Evolutionary conservation across 306 rosid species (phyloP).

Genomic region (Medicago truncatula): MtrunA17r5.0-ANR NC_053047.1:10038001-10038500

Average conservation of each 20-base stretch:
- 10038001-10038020: conserved; percentile 80
- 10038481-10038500: conserved; percentile 85
- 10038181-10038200: conserved; percentile 66
- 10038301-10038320: conserved; percentile 66
- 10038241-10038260: conserved; percentile 64
- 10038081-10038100: conserved; percentile 82
- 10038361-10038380: conserved; percentile 73
- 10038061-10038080: conserved; percentile 84
- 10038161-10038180: conserved; percentile 62
- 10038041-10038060: conserved; percentile 77
- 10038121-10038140: conserved; percentile 87
- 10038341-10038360: conserved; percentile 54
- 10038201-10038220: conserved; percentile 76
- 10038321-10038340: conserved; percentile 56
- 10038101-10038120: conserved; percentile 83
- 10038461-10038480: conserved; percentile 78
- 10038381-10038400: conserved; percentile 70
- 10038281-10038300: conserved; percentile 79
- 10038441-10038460: conserved; percentile 53
- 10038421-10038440: conserved; percentile 69
- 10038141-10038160: conserved; percentile 70
- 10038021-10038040: conserved; percentile 77
- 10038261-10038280: conserved; percentile 61
- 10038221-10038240: conserved; percentile 68
- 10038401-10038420: conserved; percentile 88